A percentile compares a stretch with the other conserved stretches of the same genome.
Conservation (phyloP, 306 rosid genomes). For the Mimosa bimucronata region DNA sequence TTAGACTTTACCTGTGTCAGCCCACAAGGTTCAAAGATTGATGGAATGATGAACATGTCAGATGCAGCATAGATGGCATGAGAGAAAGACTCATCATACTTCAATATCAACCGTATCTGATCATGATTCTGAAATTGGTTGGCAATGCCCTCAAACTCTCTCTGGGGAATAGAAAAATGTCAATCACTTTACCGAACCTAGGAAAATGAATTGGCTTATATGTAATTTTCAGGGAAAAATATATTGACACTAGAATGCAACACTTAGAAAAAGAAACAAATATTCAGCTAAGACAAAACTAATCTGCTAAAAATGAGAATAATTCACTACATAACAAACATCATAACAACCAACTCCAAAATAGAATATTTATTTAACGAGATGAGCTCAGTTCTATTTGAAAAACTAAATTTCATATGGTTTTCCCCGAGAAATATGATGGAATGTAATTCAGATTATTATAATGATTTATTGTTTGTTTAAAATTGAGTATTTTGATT, state of each 20-base stretch:
- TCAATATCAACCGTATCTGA: constrained; percentile 69
- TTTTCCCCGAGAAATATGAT: not conserved
- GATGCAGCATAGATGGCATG: constrained; percentile 88
- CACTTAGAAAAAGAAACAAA: not conserved
- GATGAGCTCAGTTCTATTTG: not conserved
- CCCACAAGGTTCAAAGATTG: constrained; percentile 98
- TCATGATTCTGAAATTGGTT: constrained; percentile 76
- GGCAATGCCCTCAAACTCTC: constrained; percentile 92
- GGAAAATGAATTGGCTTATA: constrained; percentile 29
- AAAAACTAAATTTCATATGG: constrained; percentile 23
- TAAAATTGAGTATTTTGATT: not conserved
- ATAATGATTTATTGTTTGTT: not conserved
- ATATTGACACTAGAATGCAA: not conserved
- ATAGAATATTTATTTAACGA: not conserved
- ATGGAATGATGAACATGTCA: constrained; percentile 94
- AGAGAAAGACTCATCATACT: constrained; percentile 92
- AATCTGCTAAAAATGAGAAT: not conserved
- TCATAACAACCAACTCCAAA: constrained; percentile 27
- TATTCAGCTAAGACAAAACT: no score
- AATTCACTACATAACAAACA: not conserved
- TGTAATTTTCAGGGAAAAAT: not conserved
- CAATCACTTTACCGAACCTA: constrained; percentile 36
- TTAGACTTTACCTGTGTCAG: constrained; percentile 81
- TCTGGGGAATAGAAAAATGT: constrained; percentile 50
- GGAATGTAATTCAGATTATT: constrained; percentile 7